Evolutionary conservation across 495 filamentous ascomycete genomes (phyloP).

Genomic region (Astrothelium subdiscretum): DNA sequence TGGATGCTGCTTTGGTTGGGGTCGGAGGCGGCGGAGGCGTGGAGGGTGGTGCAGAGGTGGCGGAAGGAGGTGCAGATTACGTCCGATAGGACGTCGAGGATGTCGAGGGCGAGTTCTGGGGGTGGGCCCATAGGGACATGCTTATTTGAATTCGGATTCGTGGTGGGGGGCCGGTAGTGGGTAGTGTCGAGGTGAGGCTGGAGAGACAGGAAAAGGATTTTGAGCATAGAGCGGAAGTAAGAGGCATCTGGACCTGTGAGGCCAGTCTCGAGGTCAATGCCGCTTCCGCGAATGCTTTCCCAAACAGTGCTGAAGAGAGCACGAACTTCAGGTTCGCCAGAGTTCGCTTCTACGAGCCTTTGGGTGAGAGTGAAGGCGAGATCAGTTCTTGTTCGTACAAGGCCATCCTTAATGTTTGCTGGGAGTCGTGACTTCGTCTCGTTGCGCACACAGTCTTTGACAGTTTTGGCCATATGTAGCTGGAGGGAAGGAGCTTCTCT

Average conservation of each 20-base stretch:
- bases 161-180: neutral
- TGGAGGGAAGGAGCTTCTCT: constrained; percentile 47
- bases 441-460: constrained; percentile 66
- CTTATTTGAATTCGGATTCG: constrained; percentile 15
- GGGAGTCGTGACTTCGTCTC: constrained; percentile 45
- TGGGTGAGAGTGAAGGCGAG: constrained; percentile 68
- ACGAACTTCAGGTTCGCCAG: constrained; percentile 48
- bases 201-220: constrained; percentile 72
- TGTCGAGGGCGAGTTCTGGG: constrained; percentile 9
- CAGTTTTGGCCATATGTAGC: constrained; percentile 53
- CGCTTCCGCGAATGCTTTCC: constrained; percentile 51
- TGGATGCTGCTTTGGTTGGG: neutral
- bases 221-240: constrained; percentile 74
- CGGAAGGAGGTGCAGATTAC: constrained; percentile 75
- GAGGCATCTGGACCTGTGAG: constrained; percentile 47
- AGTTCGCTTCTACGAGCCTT: constrained; percentile 52
- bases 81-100: constrained; percentile 62
- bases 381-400: constrained; percentile 60
- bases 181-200: constrained; percentile 41
- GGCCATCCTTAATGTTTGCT: constrained; percentile 58
- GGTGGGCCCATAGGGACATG: neutral
- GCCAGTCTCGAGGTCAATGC: constrained; percentile 52
- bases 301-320: constrained; percentile 54
- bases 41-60: constrained; percentile 61
- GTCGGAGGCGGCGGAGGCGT: constrained; percentile 36